A percentile compares a stretch with the other conserved stretches of the same genome.
These are phyloP conservation scores for Puccinia novopanici DNA, from an alignment of 1,284 basidiomycete species.

Conservation along the genomic window DNA sequence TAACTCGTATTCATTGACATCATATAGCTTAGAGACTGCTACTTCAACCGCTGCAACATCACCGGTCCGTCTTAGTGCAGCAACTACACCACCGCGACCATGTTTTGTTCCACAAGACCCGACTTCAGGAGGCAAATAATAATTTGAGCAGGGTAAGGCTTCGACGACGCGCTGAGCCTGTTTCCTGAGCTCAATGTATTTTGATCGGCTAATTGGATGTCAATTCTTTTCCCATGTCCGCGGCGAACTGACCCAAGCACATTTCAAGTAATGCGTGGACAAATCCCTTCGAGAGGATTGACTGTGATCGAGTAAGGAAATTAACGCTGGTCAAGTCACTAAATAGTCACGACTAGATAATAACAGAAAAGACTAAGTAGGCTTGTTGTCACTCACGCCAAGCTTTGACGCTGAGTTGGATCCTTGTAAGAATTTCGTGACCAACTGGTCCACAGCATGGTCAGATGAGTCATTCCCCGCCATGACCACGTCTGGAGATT, in stretches of 20 bases:
- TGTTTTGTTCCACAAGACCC: slow-evolving; percentile 28
- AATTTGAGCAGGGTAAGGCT: slow-evolving; percentile 33
- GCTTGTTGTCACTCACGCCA: not conserved
- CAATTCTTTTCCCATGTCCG: not conserved
- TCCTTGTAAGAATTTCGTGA: not conserved
- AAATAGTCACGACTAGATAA: not conserved
- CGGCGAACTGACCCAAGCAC: slow-evolving; percentile 21
- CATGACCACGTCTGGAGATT: not conserved
- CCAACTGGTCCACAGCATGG: not conserved
- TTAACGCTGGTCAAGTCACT: not conserved
- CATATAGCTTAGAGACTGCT: slow-evolving; percentile 22
- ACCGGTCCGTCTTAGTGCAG: slow-evolving; percentile 11
- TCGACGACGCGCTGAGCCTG: no score
- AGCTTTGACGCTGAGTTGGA: not conserved
- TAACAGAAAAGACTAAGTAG: not conserved
- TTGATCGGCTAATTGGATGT: not conserved
- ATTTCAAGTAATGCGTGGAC: slow-evolving; percentile 11
- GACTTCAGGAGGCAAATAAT: slow-evolving; percentile 23
- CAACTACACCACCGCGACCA: slow-evolving; percentile 32
- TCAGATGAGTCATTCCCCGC: not conserved
- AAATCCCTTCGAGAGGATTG: slow-evolving; percentile 17
- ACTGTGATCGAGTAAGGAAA: slow-evolving; percentile 19
- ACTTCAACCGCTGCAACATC: slow-evolving; percentile 12
- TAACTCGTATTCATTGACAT: slow-evolving; percentile 21
- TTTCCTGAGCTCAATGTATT: not conserved